Evolutionary conservation across 1,284 basidiomycete species (phyloP).

Genomic region (Ustanciosporium gigantosporum): DNA sequence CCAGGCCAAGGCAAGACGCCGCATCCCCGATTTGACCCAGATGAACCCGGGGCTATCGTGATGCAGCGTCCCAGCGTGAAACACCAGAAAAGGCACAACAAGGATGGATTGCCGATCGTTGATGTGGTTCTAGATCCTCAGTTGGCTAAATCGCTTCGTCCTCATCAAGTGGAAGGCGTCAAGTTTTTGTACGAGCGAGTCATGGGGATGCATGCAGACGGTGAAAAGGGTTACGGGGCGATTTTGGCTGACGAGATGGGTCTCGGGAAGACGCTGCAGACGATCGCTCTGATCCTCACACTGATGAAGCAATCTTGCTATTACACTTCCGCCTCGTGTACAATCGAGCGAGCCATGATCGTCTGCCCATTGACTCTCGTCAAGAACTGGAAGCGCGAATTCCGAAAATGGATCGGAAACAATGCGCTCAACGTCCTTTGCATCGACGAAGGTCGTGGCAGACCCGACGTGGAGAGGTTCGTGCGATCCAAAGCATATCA

Average conservation of each 20-base stretch:
- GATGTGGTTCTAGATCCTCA: slow-evolving; percentile 89
- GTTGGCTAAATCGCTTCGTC: slow-evolving; percentile 82
- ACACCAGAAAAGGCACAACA: slow-evolving; percentile 73
- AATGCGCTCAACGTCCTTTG: slow-evolving; percentile 78
- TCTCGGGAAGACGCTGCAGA: slow-evolving; percentile 54
- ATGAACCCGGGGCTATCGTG: slow-evolving; percentile 71
- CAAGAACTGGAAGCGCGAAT: slow-evolving; percentile 95
- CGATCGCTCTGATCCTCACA: slow-evolving; percentile 55
- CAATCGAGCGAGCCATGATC: slow-evolving; percentile 64
- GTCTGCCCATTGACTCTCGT: slow-evolving; percentile 93
- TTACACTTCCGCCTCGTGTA: slow-evolving; percentile 41
- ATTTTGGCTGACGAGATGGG: slow-evolving; percentile 99
- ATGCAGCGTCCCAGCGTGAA: slow-evolving; percentile 78
- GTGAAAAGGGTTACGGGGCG: slow-evolving; percentile 76
- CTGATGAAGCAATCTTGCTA: slow-evolving; percentile 56
- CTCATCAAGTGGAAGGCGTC: slow-evolving; percentile 97
- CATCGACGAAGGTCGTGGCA: slow-evolving; percentile 66
- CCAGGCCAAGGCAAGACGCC: slow-evolving; percentile 20
- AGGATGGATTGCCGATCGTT: slow-evolving; percentile 62
- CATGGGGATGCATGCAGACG: slow-evolving; percentile 86
- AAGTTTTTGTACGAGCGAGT: slow-evolving; percentile 97
- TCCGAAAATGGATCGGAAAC: slow-evolving; percentile 79
- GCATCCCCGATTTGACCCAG: slow-evolving; percentile 44
- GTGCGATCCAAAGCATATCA: slow-evolving; percentile 67
- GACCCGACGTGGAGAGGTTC: slow-evolving; percentile 46